Evolutionary conservation across 805 yeast species (phyloP), one percentile per base, ranked within the genome.

Genomic region (Clavispora carvajalis): DNA sequence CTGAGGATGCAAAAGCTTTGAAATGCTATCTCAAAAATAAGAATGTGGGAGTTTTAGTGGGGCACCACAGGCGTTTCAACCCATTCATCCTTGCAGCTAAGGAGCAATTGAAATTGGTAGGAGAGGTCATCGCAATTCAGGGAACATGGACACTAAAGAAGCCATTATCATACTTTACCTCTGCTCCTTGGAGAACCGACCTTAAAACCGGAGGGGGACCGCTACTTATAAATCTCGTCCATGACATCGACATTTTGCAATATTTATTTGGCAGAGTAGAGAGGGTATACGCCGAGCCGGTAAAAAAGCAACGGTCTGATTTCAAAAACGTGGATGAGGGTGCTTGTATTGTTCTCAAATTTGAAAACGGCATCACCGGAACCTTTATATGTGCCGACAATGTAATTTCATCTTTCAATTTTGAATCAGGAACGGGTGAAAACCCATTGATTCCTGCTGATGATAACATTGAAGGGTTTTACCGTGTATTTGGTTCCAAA

Each of bases 11-110:
- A 18, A 56, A 48, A 22, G 58, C 63, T 7, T 45, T 66, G 25
- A 54, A 56, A 18, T 50, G 53, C 12, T 59, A 46, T 36, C 53
- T 60, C 26, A 30, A 48, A 21, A 21, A 41, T n/a, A 46, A 49
- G 21, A 43, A 52, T 24, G 63, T 65, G 12, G 54, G 57, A 38
- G 48, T 66, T 17, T 48, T 66, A 18, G 61, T 66, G 19, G 72
- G 72, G 3, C 72, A 66, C 44, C 72, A 66, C 46, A 53, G 72
- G 31, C 51, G 72, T 13, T 66, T 66, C 46, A 65, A 66, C 45
- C 70, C 72, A 2, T 63, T 55, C 39, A 62, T 66, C n/a, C 49
- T 65, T 15, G 55, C 59, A 22, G 55, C 68, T 17, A 63, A 62
- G 44, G 51, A 55, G 22, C 54, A 55, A 38, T 46, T 66, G 33